Evolutionary conservation across 1,284 basidiomycete genomes (phyloP).

Genomic region (Singerocomus inundabilis): DNA sequence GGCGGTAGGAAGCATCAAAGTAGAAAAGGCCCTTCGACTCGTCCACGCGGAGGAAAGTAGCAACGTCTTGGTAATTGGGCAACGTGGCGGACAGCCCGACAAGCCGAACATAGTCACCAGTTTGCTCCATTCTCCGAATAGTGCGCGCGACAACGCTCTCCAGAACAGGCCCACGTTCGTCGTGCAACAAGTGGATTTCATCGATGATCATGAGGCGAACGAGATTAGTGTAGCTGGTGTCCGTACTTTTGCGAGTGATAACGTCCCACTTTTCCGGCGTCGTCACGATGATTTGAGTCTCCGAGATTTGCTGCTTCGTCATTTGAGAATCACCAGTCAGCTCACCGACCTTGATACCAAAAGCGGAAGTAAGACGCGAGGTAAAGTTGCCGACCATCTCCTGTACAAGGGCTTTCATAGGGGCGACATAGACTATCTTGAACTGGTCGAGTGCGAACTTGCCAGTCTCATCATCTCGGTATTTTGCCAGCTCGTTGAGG

Average conservation of each 20-base stretch:
- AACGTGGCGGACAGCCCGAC: slow-evolving; percentile 96
- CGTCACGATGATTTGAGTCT: slow-evolving; percentile 98
- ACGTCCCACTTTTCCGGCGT: slow-evolving; percentile 99
- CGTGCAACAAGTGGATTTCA: slow-evolving; percentile 97
- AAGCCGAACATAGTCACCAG: slow-evolving; percentile 87
- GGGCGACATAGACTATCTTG: slow-evolving; percentile 98
- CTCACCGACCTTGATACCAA: slow-evolving; percentile 90
- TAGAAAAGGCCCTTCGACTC: slow-evolving; percentile 92
- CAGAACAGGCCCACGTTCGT: slow-evolving; percentile 97
- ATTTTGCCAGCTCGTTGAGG: slow-evolving; percentile 84
- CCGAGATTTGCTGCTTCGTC: slow-evolving; percentile 96
- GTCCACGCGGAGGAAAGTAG: slow-evolving; percentile 95
- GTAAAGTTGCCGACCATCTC: slow-evolving; percentile 96
- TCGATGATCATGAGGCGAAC: slow-evolving; percentile 97
- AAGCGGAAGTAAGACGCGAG: slow-evolving; percentile 70
- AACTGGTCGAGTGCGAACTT: slow-evolving; percentile 88
- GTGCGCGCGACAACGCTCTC: slow-evolving; percentile 92
- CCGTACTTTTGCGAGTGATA: slow-evolving; percentile 96
- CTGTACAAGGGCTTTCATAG: slow-evolving; percentile 98
- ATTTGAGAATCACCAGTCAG: slow-evolving; percentile 97
- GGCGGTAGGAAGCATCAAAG: slow-evolving; percentile 93
- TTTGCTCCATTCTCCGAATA: slow-evolving; percentile 95
- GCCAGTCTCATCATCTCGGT: slow-evolving; percentile 81
- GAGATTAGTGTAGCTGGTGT: slow-evolving; percentile 96
- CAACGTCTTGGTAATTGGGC: slow-evolving; percentile 99